phyloP scores from a whole-genome alignment of 257 asterid genomes.

The Fraxinus anomala region DNA sequence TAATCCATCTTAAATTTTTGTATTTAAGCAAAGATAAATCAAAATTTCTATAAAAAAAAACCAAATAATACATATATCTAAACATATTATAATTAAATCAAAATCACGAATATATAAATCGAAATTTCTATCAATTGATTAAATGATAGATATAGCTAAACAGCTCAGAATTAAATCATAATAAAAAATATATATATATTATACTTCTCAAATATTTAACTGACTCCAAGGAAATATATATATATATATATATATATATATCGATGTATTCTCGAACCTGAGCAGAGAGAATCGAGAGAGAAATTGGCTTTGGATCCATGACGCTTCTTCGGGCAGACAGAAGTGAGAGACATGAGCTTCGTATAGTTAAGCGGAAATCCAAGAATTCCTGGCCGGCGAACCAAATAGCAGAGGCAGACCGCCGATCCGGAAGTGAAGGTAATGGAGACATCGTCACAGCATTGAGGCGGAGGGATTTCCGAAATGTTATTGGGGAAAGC shows the following conservation, averaged over 20 bases:
- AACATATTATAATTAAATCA: not conserved
- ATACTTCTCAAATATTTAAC: not conserved
- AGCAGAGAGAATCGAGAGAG: constrained; percentile 59
- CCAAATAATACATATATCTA: not conserved
- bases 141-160: not conserved
- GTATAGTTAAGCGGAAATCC: constrained; percentile 68
- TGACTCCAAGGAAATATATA: not conserved
- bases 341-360: constrained; percentile 55
- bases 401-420: constrained; percentile 68
- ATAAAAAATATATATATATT: not conserved
- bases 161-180: not conserved
- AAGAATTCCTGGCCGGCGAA: constrained; percentile 54
- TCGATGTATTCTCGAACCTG: constrained; percentile 43
- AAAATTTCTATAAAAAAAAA: not conserved
- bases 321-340: constrained; percentile 45
- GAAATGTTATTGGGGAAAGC: constrained; percentile 65
- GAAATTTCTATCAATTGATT: not conserved
- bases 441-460: constrained; percentile 57
- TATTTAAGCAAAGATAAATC: not conserved
- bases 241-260: not conserved
- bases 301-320: constrained; percentile 20
- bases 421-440: constrained; percentile 46
- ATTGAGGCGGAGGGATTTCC: constrained; percentile 55
- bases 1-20: not conserved
- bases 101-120: not conserved